Percentiles rank a stretch among this genome's conserved stretches.
Conservation (phyloP, 23 red algal genomes). For the Gracilaria domingensis region DNA sequence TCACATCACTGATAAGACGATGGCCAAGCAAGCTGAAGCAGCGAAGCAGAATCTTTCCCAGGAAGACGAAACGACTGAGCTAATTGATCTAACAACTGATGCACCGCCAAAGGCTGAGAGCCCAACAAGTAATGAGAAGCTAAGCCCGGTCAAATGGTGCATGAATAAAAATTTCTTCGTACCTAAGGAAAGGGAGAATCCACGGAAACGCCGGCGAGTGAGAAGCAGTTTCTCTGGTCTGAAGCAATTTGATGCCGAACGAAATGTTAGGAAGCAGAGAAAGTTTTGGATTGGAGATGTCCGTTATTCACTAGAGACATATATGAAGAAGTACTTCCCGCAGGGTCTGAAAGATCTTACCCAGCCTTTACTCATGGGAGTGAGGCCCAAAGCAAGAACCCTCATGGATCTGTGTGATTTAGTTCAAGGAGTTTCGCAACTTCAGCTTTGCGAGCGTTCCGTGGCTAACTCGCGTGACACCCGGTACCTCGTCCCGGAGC, state of each 20-base stretch:
- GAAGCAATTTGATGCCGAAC: conserved; percentile 41
- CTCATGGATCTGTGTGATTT: conserved; percentile 45
- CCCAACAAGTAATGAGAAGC: background rate
- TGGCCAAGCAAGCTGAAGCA: conserved; percentile 28
- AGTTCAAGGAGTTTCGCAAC: conserved; percentile 14
- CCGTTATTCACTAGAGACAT: conserved; percentile 44
- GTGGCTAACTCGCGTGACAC: background rate
- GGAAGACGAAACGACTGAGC: background rate
- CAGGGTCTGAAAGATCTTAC: conserved; percentile 22
- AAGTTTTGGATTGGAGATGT: conserved; percentile 51
- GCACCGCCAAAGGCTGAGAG: background rate
- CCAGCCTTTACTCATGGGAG: conserved; percentile 57
- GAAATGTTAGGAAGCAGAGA: conserved; percentile 62
- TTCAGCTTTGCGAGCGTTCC: conserved; percentile 9
- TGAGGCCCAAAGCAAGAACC: background rate
- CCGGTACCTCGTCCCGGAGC: conserved; percentile 50
- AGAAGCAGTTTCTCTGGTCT: background rate
- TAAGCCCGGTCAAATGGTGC: conserved; percentile 35
- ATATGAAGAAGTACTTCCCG: conserved; percentile 38
- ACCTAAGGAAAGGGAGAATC: background rate
- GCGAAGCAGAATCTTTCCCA: background rate
- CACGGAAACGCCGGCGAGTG: background rate
- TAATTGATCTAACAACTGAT: conserved; percentile 19
- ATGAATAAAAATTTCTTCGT: conserved; percentile 1
- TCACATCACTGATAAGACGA: conserved; percentile 23